A percentile compares a stretch with the other conserved stretches of the same genome.
Conservation (phyloP, 768 basidiomycete genomes). For the Lentinula raphanica region DNA sequence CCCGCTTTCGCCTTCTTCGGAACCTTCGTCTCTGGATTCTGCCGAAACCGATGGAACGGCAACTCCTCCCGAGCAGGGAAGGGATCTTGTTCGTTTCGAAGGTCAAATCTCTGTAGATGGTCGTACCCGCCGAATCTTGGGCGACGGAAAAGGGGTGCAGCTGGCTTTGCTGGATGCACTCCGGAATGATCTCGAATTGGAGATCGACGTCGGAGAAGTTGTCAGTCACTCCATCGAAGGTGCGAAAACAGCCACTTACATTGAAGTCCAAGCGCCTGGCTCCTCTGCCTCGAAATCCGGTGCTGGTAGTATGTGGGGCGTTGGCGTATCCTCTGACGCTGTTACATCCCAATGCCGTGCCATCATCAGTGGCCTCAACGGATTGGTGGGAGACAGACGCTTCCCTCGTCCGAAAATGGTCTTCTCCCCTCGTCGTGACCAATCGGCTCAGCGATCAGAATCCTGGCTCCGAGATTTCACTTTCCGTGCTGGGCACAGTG, state of each 20-base stretch:
- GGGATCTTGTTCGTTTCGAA: slow-evolving; percentile 42
- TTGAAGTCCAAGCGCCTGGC: slow-evolving; percentile 59
- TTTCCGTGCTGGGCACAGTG: slow-evolving; percentile 4
- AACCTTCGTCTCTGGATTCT: slow-evolving; percentile 30
- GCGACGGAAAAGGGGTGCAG: slow-evolving; percentile 76
- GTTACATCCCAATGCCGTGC: slow-evolving; percentile 68
- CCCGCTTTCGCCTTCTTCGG: slow-evolving; percentile 35
- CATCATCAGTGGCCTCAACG: slow-evolving; percentile 69
- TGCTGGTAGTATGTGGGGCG: slow-evolving; percentile 53
- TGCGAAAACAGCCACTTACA: slow-evolving; percentile 68
- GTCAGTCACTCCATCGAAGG: slow-evolving; percentile 38
- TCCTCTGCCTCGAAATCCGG: slow-evolving; percentile 50
- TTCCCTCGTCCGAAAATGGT: slow-evolving; percentile 36
- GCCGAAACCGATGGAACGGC: slow-evolving; percentile 35
- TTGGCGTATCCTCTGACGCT: slow-evolving; percentile 72
- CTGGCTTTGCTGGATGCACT: slow-evolving; percentile 77
- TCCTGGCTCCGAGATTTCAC: slow-evolving; percentile 4
- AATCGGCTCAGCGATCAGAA: slow-evolving; percentile 5
- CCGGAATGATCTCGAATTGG: slow-evolving; percentile 53
- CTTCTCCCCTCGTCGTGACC: slow-evolving; percentile 1
- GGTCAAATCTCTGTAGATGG: slow-evolving; percentile 70
- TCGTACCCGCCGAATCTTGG: slow-evolving; percentile 54
- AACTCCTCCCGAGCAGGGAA: slow-evolving; percentile 11
- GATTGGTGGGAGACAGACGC: slow-evolving; percentile 44
- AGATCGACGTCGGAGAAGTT: slow-evolving; percentile 67